Base-by-base conservation (phyloP, 345 rosid genomes). In the Eucalyptus paniculata region DNA sequence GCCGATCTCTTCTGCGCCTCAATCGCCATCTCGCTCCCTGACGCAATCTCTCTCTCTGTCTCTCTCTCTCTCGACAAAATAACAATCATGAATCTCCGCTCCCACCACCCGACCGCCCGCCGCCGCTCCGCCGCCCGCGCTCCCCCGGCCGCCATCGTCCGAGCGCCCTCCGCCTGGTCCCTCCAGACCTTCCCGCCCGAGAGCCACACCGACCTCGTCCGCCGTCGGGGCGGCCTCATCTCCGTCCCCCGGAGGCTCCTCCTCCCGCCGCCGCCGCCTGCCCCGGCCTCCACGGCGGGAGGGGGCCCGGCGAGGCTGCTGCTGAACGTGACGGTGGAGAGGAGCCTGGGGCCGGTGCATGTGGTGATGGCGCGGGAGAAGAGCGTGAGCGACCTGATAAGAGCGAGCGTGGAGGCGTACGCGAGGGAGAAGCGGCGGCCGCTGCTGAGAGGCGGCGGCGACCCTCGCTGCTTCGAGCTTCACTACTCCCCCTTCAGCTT, bases 401-500 rank as follows among this genome's bases (percentile, higher is more conserved):
- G 88, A 81, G 91, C 92, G 54, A 94, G 93, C 30, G 44, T 93
- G n/a, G 94, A 92, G 88, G 93, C 91, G 89, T 94, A 96, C 88
- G 91, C 90, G 87, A 92, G 88, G 91, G 95, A 96, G 93, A 93
- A 90, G 92, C 87, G 96, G 87, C 86, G 95, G 89, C 96, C 97
- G 7, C 60, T 94, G 88, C 88, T 96, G 88, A 85, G 86, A 87
- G 89, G 91, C 69, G 88, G 91, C 83, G 88, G 88, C 21, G 92
- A 93, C 86, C 94, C 95, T 4, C 86, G 89, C 30, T 49, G 62
- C 34, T 95, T 90, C 49, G 88, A 69, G 85, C 97, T 95, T 87
- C 96, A 96, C 86, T 95, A 94, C 93, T 95, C 97, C 1, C 92
- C 90, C 72, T 96, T 95, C 91, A 91, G 94, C 90, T 85, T 95